phyloP scores from a whole-genome alignment of 768 basidiomycete genomes.

The Boletus huronensis region DNA sequence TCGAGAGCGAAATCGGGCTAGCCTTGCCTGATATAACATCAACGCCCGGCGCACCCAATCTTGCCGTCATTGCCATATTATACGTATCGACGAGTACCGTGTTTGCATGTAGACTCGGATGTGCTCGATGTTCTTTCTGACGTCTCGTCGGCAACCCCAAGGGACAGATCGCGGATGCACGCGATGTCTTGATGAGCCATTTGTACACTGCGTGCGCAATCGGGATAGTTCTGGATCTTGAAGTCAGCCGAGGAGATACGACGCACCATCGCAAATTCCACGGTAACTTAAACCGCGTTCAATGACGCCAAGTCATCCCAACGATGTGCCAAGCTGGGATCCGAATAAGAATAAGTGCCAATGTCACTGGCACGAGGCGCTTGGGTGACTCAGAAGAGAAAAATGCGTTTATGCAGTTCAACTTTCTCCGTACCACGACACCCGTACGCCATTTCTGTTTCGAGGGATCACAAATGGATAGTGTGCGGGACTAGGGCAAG shows the following conservation, averaged over 20 bases:
- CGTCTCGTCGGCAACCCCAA: neutral
- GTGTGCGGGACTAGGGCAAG: too few species aligned
- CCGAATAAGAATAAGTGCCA: neutral
- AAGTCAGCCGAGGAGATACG: neutral
- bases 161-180: slow-evolving; percentile 4
- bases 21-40: neutral
- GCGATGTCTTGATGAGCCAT: slow-evolving; percentile 7
- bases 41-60: neutral
- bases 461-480: too few species aligned
- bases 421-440: neutral
- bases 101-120: neutral
- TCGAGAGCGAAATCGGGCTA: neutral
- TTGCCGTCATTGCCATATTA: neutral
- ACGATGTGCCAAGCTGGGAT: neutral
- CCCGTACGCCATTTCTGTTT: too few species aligned
- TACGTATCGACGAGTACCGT: neutral
- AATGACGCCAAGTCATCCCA: neutral
- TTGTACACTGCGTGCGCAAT: neutral
- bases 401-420: neutral
- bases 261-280: neutral
- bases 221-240: neutral
- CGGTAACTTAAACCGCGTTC: neutral
- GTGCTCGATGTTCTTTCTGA: neutral
- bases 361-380: too few species aligned
- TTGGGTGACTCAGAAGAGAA: neutral